phyloP scores from a whole-genome alignment of 2,329 filamentous ascomycete genomes.

The Allantophomopsis cytisporea region DNA sequence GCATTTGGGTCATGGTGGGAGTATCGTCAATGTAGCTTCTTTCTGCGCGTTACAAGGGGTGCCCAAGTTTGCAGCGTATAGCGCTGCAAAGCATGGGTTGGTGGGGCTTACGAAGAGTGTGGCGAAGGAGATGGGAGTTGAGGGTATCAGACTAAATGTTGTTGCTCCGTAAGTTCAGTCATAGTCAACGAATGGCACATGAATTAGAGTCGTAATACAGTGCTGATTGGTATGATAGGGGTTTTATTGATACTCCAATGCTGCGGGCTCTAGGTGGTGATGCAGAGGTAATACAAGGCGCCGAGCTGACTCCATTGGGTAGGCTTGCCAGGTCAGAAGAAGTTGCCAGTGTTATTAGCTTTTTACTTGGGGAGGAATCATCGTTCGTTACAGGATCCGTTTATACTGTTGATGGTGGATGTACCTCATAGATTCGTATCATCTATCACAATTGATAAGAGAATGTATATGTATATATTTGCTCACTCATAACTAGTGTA shows the following conservation, averaged over 20 bases:
- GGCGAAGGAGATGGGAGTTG: constrained; percentile 14
- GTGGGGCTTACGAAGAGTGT: constrained; percentile 15
- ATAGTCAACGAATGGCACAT: not conserved
- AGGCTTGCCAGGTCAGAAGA: constrained; percentile 16
- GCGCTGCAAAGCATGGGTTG: constrained; percentile 18
- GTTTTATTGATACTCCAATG: constrained; percentile 2
- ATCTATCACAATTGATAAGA: not conserved
- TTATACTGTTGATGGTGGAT: constrained; percentile 4
- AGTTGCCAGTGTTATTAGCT: constrained; percentile 7
- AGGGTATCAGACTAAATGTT: constrained; percentile 5
- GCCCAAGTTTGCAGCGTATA: constrained; percentile 13
- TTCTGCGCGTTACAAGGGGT: constrained; percentile 25
- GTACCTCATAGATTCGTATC: not conserved
- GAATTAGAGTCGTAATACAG: not conserved
- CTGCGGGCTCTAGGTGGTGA: not conserved
- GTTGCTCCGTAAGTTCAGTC: constrained; percentile 6
- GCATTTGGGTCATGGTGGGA: constrained; percentile 30
- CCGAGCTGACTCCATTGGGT: not conserved
- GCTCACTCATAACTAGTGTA: no score
- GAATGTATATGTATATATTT: no score
- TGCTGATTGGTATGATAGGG: not conserved
- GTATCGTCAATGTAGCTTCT: constrained; percentile 40
- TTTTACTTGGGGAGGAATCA: constrained; percentile 2
- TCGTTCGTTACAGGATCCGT: constrained; percentile 2
- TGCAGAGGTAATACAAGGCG: not conserved